Base-by-base conservation (phyloP, 768 basidiomycete species). In the Tricholoma terreum region DNA sequence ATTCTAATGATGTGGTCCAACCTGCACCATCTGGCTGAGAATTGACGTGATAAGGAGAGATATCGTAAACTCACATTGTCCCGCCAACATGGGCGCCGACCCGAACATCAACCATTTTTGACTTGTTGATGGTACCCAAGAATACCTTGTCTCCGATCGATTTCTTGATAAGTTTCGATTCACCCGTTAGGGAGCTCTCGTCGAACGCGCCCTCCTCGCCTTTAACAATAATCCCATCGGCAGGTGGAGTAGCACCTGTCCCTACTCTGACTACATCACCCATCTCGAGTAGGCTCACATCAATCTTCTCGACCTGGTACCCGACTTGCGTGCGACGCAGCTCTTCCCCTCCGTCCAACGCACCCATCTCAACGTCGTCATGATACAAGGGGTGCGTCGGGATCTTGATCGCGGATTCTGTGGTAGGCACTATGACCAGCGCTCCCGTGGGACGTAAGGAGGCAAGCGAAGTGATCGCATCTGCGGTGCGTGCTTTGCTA, bases 121-220 rank as follows among this genome's bases (percentile, higher is more conserved):
- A 73, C 64, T 83, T 79, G 68, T 94, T 94, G 62, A 87, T 82
- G 0, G 92, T 92, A 1, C 92, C 92, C 1, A 90, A 80, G 64
- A 81, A 88, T 22, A 94, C 80, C 38, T 73, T 73, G 66, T 92
- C 90, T 11, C 87, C 87, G 0, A 66, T 43, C 2, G 58, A 58
- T 66, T 94, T 94, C 59, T 66, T 72, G 31, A 92, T 78, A 0
- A 78, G 80, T 43, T 72, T 74, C 11, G 86, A 84, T 69, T 94
- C 92, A 2, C 92, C 92, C 0, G 93, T 94, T 50, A 94, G 74
- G 1, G 89, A 91, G 59, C 90, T 90, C 67, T 94, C 93, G 62
- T 94, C 90, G 59, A 94, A 92, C 0, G 74, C 69, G 2, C 77
- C 73, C 33, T 73, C 70, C 1, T 69, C 60, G 2, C 77, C 76